These are phyloP conservation scores for Rhizopogon roseolus DNA, from an alignment of 768 basidiomycete genomes.

Conservation along the genomic window DNA sequence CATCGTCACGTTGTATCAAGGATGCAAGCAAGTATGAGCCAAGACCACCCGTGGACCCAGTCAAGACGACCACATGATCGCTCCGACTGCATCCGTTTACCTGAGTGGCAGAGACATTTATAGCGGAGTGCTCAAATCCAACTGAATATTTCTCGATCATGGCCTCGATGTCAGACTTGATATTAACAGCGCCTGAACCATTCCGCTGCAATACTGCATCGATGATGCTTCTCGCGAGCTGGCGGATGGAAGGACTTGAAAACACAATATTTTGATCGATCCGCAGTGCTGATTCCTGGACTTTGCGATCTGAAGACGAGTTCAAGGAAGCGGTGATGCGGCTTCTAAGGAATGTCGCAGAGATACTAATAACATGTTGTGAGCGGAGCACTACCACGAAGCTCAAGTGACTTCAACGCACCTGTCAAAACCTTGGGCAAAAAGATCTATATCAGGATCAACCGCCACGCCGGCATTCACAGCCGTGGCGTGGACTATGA, in stretches of 20 bases:
- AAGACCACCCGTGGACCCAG: conserved; percentile 36
- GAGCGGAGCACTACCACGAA: no score
- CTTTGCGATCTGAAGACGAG: neutral
- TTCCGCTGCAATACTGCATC: no score
- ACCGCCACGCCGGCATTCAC: conserved; percentile 4
- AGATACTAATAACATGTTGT: neutral
- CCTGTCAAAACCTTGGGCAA: conserved; percentile 35
- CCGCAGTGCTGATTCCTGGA: neutral
- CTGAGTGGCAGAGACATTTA: conserved; percentile 4
- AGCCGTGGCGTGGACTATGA: conserved; percentile 17
- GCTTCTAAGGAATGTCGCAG: neutral
- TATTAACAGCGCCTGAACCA: no score
- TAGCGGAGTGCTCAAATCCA: conserved; percentile 1
- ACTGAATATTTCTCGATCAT: conserved; percentile 35
- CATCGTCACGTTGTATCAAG: conserved; percentile 13
- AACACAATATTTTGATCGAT: neutral
- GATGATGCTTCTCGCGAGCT: no score
- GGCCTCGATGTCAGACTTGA: no score
- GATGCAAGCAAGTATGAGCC: conserved; percentile 28
- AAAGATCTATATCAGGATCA: conserved; percentile 19
- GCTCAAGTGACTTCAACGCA: conserved; percentile 1
- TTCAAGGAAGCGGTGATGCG: no score
- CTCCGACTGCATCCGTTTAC: neutral
- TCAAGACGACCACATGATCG: conserved; percentile 26
- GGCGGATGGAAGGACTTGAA: neutral